These are phyloP conservation scores for Houttuynia cordata DNA, from an alignment of 164 flowering plant species.

Conservation along the genomic window DNA sequence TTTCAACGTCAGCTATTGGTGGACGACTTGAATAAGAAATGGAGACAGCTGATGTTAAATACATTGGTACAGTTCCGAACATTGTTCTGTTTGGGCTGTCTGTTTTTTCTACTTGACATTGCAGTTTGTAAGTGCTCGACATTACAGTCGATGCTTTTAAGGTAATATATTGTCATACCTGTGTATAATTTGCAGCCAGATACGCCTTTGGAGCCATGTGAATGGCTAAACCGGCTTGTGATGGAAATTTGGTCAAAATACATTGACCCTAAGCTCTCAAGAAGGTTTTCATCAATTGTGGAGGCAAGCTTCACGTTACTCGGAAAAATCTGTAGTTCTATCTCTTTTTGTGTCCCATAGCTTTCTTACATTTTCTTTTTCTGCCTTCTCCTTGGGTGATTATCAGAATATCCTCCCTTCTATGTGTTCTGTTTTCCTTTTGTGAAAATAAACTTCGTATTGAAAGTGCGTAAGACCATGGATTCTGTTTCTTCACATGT, in stretches of 20 bases:
- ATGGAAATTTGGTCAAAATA: conserved; percentile 68
- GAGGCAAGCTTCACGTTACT: conserved; percentile 34
- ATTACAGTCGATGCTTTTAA: not conserved
- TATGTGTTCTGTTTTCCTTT: too few species aligned
- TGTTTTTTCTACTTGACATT: not conserved
- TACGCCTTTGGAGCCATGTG: conserved; percentile 88
- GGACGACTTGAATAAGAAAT: conserved; percentile 76
- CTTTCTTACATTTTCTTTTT: not conserved
- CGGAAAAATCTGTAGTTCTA: not conserved
- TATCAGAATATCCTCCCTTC: too few species aligned
- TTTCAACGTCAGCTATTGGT: conserved; percentile 45
- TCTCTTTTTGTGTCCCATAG: not conserved
- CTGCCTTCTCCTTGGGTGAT: not conserved
- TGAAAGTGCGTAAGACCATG: too few species aligned
- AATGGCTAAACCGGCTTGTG: conserved; percentile 82
- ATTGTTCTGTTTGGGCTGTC: not conserved
- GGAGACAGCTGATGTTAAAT: conserved; percentile 50
- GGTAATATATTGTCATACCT: not conserved
- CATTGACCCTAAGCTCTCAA: conserved; percentile 61
- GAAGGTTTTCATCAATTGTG: conserved; percentile 53
- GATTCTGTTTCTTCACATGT: too few species aligned
- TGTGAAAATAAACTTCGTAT: too few species aligned
- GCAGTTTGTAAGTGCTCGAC: too few species aligned
- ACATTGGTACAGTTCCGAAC: conserved; percentile 32
- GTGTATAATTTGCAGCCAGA: conserved; percentile 30